Percentiles rank a stretch among this genome's conserved stretches.
Evolutionary conservation across 2,329 filamentous ascomycete species (phyloP).

Genomic region (Ophiocordyceps camponoti-leonardi): DNA sequence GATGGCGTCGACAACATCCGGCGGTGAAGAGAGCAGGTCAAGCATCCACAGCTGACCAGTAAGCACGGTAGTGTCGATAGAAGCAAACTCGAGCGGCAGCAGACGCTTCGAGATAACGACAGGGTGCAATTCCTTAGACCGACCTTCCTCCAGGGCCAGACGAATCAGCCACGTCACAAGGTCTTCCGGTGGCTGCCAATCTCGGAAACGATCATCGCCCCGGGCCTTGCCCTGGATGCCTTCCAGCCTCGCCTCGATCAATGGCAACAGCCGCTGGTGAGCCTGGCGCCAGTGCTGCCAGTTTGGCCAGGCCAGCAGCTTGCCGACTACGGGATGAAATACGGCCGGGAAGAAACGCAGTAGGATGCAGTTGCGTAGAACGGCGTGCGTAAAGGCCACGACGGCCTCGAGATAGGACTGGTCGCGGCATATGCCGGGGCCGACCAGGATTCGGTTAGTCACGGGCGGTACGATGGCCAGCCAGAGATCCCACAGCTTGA

Average conservation of each 20-base stretch:
- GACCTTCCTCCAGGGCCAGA: constrained; percentile 26
- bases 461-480: constrained; percentile 22
- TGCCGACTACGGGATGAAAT: constrained; percentile 31
- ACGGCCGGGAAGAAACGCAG: constrained; percentile 27
- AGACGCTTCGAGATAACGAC: constrained; percentile 31
- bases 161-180: constrained; percentile 40
- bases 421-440: constrained; percentile 20
- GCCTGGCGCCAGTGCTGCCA: constrained; percentile 27
- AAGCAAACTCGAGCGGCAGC: constrained; percentile 38
- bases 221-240: constrained; percentile 23
- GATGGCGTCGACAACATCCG: constrained; percentile 17
- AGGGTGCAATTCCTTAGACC: constrained; percentile 25
- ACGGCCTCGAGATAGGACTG: constrained; percentile 26
- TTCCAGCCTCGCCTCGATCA: constrained; percentile 29
- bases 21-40: constrained; percentile 23
- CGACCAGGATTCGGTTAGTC: constrained; percentile 26
- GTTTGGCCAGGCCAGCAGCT: constrained; percentile 24
- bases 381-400: constrained; percentile 29
- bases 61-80: constrained; percentile 39
- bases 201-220: constrained; percentile 1
- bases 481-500: constrained; percentile 28
- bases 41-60: constrained; percentile 29
- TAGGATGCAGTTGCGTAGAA: constrained; percentile 25
- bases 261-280: constrained; percentile 19
- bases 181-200: constrained; percentile 31